phyloP scores from a whole-genome alignment of 345 rosid genomes.

The Garcia nutans region DNA sequence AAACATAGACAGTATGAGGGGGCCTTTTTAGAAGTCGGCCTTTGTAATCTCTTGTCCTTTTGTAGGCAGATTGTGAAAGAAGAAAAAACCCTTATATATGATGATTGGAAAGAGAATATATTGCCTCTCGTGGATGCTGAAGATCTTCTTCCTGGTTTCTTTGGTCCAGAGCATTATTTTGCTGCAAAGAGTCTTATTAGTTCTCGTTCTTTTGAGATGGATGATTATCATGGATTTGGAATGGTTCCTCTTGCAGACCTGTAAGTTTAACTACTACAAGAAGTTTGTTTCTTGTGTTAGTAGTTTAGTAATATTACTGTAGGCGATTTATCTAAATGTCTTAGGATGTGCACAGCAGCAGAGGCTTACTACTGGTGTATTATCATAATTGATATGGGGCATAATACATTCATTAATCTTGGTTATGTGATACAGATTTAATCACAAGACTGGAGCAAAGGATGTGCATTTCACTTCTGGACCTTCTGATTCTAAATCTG shows the following conservation, averaged over 20 bases:
- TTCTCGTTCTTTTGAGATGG: conserved; percentile 74
- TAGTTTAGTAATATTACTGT: neutral
- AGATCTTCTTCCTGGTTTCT: conserved; percentile 34
- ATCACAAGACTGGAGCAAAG: conserved; percentile 89
- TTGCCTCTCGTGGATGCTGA: conserved; percentile 47
- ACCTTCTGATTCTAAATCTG: conserved; percentile 51
- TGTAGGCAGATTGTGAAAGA: conserved; percentile 75
- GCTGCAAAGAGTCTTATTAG: conserved; percentile 70
- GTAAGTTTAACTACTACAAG: conserved; percentile 40
- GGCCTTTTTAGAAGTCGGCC: too few relatives aligned
- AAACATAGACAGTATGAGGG: too few relatives aligned
- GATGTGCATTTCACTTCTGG: conserved; percentile 73
- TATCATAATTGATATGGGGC: neutral
- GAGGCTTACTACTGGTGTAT: neutral
- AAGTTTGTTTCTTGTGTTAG: neutral
- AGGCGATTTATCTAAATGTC: neutral
- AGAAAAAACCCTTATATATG: conserved; percentile 63
- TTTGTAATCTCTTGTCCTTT: neutral
- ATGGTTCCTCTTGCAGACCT: conserved; percentile 96
- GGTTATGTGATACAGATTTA: conserved; percentile 49
- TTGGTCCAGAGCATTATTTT: conserved; percentile 62
- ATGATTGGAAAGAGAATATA: conserved; percentile 78
- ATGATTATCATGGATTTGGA: conserved; percentile 75
- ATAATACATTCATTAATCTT: neutral
- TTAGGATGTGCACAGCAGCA: neutral